Conservation (phyloP, 345 rosid species). For the Punica granatum region DNA sequence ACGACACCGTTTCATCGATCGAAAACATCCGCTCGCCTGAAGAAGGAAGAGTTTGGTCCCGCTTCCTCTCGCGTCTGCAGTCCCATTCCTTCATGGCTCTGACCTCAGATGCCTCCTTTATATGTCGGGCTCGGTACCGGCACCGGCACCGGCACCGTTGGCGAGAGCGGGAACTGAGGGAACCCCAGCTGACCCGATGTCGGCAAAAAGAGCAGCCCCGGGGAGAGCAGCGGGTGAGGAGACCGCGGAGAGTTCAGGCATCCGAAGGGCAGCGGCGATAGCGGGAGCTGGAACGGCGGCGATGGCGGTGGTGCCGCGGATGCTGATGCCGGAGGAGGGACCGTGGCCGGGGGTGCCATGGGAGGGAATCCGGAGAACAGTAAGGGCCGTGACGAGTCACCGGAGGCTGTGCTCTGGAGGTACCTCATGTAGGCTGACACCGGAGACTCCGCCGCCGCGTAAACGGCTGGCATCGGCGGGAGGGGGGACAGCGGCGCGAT, state of each 20-base stretch:
- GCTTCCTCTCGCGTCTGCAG: too few relatives aligned
- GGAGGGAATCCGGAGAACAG: conserved; percentile 59
- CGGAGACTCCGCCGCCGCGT: conserved; percentile 34
- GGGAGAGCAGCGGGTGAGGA: conserved; percentile 53
- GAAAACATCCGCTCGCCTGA: too few relatives aligned
- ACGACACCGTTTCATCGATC: too few relatives aligned
- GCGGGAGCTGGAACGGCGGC: conserved; percentile 29
- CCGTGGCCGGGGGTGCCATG: conserved; percentile 47
- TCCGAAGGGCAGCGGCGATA: conserved; percentile 55
- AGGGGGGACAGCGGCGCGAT: conserved; percentile 25
- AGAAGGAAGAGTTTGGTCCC: too few relatives aligned
- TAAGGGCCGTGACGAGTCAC: conserved; percentile 44
- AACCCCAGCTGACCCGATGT: conserved; percentile 48
- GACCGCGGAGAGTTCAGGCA: conserved; percentile 75
- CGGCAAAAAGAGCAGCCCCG: conserved; percentile 53
- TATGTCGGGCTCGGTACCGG: conserved; percentile 65
- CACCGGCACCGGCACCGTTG: conserved; percentile 64
- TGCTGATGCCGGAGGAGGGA: conserved; percentile 32
- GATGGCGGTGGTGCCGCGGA: conserved; percentile 11
- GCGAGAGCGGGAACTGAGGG: conserved; percentile 52
- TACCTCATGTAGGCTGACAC: conserved; percentile 60
- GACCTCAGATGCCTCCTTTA: conserved; percentile 28
- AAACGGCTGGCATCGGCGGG: conserved; percentile 32
- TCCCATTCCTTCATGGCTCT: too few relatives aligned
- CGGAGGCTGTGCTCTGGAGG: conserved; percentile 41